These are phyloP conservation scores for Carex cristatella DNA, from an alignment of 176 grass and related monocot genomes.

Conservation along the genomic window DNA sequence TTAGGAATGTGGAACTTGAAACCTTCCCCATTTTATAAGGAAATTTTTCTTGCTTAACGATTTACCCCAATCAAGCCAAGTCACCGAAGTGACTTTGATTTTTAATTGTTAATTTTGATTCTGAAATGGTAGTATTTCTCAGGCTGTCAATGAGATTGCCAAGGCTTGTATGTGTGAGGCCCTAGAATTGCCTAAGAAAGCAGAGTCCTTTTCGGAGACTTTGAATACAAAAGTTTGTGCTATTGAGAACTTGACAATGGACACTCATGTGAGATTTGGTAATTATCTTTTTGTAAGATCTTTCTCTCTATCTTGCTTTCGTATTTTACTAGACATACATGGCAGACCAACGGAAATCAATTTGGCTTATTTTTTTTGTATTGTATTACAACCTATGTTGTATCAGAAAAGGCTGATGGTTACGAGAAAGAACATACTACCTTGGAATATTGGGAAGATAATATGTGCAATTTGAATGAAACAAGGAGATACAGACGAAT, in stretches of 20 bases:
- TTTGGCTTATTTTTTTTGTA: not conserved
- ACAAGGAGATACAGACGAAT: slow-evolving; percentile 86
- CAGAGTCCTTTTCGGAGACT: slow-evolving; percentile 36
- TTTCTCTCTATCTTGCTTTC: not conserved
- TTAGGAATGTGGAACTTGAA: not conserved
- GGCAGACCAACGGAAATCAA: not conserved
- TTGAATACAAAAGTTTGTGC: slow-evolving; percentile 47
- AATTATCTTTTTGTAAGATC: slow-evolving; percentile 32
- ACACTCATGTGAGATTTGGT: slow-evolving; percentile 45
- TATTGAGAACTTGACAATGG: slow-evolving; percentile 40
- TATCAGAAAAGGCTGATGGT: slow-evolving; percentile 38
- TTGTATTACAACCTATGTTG: not conserved
- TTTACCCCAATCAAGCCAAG: not conserved
- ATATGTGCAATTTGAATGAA: slow-evolving; percentile 66
- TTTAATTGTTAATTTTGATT: slow-evolving; percentile 18
- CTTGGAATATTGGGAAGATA: slow-evolving; percentile 86
- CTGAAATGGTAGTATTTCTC: slow-evolving; percentile 22
- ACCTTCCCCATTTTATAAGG: not conserved
- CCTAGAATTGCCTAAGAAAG: slow-evolving; percentile 55
- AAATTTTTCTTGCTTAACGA: not conserved
- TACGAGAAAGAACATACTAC: slow-evolving; percentile 31
- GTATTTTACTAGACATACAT: not conserved
- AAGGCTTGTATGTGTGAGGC: slow-evolving; percentile 71
- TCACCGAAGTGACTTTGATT: not conserved
- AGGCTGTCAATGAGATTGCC: slow-evolving; percentile 81